Evolutionary conservation across 75 land plant species (phyloP), one percentile per base, ranked within the genome.

Genomic region (Sequoia sempervirens): DNA sequence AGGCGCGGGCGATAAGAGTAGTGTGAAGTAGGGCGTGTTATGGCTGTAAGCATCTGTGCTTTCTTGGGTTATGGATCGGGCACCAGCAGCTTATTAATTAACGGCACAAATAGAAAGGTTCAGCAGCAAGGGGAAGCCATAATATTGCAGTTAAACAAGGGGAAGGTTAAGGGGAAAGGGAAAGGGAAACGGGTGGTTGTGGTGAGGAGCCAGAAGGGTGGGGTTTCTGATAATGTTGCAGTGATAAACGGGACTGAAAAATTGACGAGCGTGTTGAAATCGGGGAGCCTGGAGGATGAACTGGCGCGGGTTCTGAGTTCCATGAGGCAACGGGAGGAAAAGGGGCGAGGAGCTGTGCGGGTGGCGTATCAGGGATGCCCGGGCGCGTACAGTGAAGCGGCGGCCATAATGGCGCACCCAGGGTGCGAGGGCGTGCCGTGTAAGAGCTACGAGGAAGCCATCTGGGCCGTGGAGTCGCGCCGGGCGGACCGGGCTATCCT

Each of bases 301-400:
- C 3, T 70, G 36, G 36, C 73, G 1, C 36, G 73, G 73, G 73
- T 23, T 7, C 4, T 83, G 36, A 9, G 38, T 10, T 43, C 80
- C 80, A 36, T 79, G 47, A 37, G 80, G 3, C n/a, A 61, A 6
- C n/a, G 66, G n/a, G n/a, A 23, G 26, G 66, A 26, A 7, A 61
- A 61, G 66, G n/a, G 40, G 13, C 43, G 80, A 0, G 40, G 43
- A 10, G 3, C 79, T 0, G 28, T 66, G 4, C 52, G 87, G 34
- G 84, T 88, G 15, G 89, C 89, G 36, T 88, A 86, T 82, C 89
- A 88, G 64, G 89, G 89, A 18, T 41, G 50, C 56, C 82, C 82
- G 47, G 89, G 89, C 13, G 87, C 89, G 17, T 88, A 85, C 87
- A 85, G 87, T 78, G 89, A 88, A 83, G 80, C 80, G 28, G 89